Base-by-base conservation (phyloP, 768 basidiomycete genomes). In the Udeniomyces megalosporus region DNA sequence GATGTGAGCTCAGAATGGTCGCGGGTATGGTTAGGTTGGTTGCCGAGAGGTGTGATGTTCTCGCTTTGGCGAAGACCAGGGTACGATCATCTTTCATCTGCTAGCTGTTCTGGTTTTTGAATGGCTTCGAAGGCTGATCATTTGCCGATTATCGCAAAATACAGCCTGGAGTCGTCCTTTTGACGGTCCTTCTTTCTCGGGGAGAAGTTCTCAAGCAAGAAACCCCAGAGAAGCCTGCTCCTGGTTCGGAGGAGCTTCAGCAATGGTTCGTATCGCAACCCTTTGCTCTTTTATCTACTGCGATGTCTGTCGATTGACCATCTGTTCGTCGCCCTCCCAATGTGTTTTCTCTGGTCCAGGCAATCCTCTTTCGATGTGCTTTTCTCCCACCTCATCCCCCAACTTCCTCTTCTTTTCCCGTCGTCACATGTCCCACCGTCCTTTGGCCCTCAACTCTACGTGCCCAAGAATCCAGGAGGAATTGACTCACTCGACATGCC, bases 121-220 rank as follows among this genome's bases (percentile, higher is more conserved):
- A 42, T 42, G n/a, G n/a, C n/a, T n/a, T n/a, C n/a, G n/a, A n/a
- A n/a, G n/a, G n/a, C n/a, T n/a, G n/a, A n/a, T n/a, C n/a, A n/a
- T n/a, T n/a, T n/a, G n/a, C n/a, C n/a, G n/a, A n/a, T n/a, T n/a
- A n/a, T n/a, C n/a, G 10, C 38, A 17, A 42, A 8, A 8, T 54
- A 0, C 61, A 96, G 91, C 90, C 95, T 60, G 95, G 92, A 38
- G 77, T 96, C 29, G 88, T 89, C 2, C 78, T 97, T 55, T 77
- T 97, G 65, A 97, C 91, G 0, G 77, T 92, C 49, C 84, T 97
- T 73, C 77, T 97, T 58, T 90, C 86, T 66, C 84, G 89, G 28
- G 93, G 90, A n/a, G 88, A 91, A 73, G 81, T 87, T 20, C 84
- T 97, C 69, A 89, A 88, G 71, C 84, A 92, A 0, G 83, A 85